Evolutionary conservation across 2,329 filamentous ascomycete species (phyloP), one percentile per base, ranked within the genome.

Genomic region (Cladosporium sp.): DNA sequence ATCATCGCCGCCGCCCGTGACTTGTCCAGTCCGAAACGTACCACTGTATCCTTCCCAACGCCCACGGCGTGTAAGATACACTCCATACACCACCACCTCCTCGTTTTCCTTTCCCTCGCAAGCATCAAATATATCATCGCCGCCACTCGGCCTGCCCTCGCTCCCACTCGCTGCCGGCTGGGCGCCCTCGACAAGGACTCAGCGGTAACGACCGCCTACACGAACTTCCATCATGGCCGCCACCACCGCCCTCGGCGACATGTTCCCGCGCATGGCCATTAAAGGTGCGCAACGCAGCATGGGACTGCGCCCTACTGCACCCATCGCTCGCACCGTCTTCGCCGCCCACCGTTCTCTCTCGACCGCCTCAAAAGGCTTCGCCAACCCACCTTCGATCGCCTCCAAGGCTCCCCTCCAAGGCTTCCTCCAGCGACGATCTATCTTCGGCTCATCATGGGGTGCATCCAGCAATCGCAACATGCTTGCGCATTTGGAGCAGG

Each of bases 401-500:
- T 37, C 59, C 11, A 67, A 56, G 26, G 71, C 69, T 11, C 68
- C 58, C 40, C 64, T 71, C 33, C 62, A 79, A 49, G 78, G 78
- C 31, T 72, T 81, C 65, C 69, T 71, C 29, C 81, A 83, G 72
- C 78, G 78, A 67, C 77, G 82, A 66, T 77, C 77, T 14, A 68
- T 83, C 65, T 82, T 82, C 67, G 80, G 80, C 64, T 68, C 68
- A 40, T 65, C 70, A 46, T 74, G 72, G 72, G 78, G 73, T 46
- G 73, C 76, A 58, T 77, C 79, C n/a, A 81, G 78, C 23, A 75
- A 73, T 62, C 82, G 83, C 61, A 86, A 83, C 69, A 78, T 94
- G 65, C 86, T 99, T 37, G 92, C 93, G 37, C 91, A 92, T 70
- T 86, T 93, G 71, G 95, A 99, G 80, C 90, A 93, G 77, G 90